A percentile compares a stretch with the other conserved stretches of the same genome.
Conservation (phyloP, 129 eudicot species). For the carrot (Daucus carota) region DNA sequence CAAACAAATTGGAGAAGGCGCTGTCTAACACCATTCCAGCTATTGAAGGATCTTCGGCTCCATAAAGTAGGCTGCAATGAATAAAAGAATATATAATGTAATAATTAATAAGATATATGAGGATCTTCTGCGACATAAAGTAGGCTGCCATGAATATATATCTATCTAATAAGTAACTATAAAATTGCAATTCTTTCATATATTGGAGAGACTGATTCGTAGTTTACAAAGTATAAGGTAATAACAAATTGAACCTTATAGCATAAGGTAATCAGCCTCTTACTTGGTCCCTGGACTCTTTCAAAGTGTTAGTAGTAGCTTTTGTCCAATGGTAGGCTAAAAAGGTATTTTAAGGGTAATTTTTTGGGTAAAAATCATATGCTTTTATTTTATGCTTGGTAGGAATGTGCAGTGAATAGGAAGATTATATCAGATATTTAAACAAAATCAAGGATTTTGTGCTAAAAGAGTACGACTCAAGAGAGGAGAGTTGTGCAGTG, state of each 20-base stretch:
- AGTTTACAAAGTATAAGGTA: not conserved
- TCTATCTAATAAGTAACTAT: too few species aligned
- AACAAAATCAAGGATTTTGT: not conserved
- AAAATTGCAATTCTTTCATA: not conserved
- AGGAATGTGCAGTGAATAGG: not conserved
- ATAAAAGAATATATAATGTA: not conserved
- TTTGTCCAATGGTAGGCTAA: not conserved
- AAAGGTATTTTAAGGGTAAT: not conserved
- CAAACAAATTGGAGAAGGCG: slow-evolving; percentile 80
- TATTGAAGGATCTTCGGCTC: slow-evolving; percentile 94
- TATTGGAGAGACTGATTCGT: not conserved
- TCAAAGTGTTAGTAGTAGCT: not conserved
- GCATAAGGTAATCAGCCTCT: not conserved
- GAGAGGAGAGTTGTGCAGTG: not conserved
- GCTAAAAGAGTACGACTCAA: not conserved
- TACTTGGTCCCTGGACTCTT: not conserved
- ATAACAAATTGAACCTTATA: not conserved
- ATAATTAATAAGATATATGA: not conserved
- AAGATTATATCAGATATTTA: not conserved
- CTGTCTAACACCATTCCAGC: slow-evolving; percentile 98
- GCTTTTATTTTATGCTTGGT: not conserved
- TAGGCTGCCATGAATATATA: too few species aligned
- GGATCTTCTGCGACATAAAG: too few species aligned
- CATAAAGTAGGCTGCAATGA: slow-evolving; percentile 81
- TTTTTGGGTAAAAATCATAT: not conserved